Evolutionary conservation across 2,329 filamentous ascomycete species (phyloP), one percentile per base, ranked within the genome.

Genomic region (Ceratocystis destructans): DNA sequence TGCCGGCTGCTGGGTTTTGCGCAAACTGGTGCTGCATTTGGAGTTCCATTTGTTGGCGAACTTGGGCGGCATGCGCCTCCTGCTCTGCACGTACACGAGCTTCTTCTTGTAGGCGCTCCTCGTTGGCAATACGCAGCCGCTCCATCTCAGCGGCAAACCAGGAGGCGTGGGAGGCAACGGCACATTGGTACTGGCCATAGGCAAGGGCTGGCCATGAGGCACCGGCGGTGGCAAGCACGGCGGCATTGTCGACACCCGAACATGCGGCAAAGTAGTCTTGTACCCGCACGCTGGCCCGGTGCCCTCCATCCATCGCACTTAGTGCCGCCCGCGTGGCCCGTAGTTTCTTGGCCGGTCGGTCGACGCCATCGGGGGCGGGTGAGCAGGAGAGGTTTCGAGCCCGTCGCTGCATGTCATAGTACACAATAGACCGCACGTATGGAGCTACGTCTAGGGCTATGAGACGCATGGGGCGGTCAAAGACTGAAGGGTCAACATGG

Each of bases 381-480:
- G 82, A 82, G 69, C 86, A 82, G 64, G 82, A 84, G 12, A 89
- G 75, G 90, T 15, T 25, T 22, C 22, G 83, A 68, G 84, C 79
- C 71, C 90, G 87, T 1, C 94, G 80, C 0, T 79, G 80, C 22
- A 84, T 77, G 71, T 97, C 93, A 72, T 87, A 88, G 0, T 85
- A 80, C 1, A 93, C 85, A 68, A 99, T 97, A 46, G 82, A 81
- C 10, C 95, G 88, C n/a, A 97, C 83, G 73, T 90, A 97, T 0
- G 95, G 94, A 0, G 91, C 92, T 1, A 97, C 79, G 69, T 99
- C 94, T 12, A 87, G 77, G 0, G 83, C 80, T 41, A 96, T 83
- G 22, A 86, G 78, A 0, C 75, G 74, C 71, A 88, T 77, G 0
- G 85, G 84, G 55, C 88, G 84, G 71, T 96, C 90, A 70, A 96